phyloP scores from a whole-genome alignment of 108 stramenopile genomes.

The Cylindrotheca fusiformis region DNA sequence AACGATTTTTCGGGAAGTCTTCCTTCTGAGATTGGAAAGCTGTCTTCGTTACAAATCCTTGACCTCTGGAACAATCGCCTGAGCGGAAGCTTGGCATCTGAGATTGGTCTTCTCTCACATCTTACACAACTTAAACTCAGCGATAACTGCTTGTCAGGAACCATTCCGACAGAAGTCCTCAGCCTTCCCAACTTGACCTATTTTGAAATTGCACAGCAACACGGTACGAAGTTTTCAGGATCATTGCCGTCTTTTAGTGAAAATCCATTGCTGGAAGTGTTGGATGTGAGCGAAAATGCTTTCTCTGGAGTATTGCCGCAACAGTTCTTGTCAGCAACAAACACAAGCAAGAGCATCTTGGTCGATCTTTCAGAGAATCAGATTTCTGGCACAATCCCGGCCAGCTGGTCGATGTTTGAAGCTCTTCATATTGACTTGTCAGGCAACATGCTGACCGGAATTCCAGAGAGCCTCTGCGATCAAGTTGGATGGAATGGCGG shows the following conservation, averaged over 20 bases:
- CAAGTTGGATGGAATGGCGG: constrained; percentile 54
- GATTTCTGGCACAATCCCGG: constrained; percentile 17
- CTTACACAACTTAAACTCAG: constrained; percentile 44
- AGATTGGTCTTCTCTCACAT: constrained; percentile 36
- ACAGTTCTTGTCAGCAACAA: constrained; percentile 9
- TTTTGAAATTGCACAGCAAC: constrained; percentile 14
- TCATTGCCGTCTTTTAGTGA: constrained; percentile 15
- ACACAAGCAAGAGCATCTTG: constrained; percentile 2
- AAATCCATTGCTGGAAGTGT: background rate
- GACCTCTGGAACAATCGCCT: constrained; percentile 33
- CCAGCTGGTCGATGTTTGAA: constrained; percentile 22
- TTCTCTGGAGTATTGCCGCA: constrained; percentile 31
- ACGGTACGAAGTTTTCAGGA: constrained; percentile 14
- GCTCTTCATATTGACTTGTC: constrained; percentile 40
- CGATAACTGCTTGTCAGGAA: constrained; percentile 58
- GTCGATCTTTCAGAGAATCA: constrained; percentile 21
- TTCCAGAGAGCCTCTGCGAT: constrained; percentile 51
- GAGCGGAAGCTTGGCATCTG: constrained; percentile 48
- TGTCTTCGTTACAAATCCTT: constrained; percentile 36
- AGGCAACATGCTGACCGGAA: constrained; percentile 51
- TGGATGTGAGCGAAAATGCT: constrained; percentile 18
- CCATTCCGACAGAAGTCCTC: constrained; percentile 46
- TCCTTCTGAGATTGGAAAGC: constrained; percentile 29
- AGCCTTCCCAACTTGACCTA: constrained; percentile 19
- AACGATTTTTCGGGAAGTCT: constrained; percentile 56